phyloP scores from a whole-genome alignment of 2,329 filamentous ascomycete species.

The Cladorrhinum sp. region DNA sequence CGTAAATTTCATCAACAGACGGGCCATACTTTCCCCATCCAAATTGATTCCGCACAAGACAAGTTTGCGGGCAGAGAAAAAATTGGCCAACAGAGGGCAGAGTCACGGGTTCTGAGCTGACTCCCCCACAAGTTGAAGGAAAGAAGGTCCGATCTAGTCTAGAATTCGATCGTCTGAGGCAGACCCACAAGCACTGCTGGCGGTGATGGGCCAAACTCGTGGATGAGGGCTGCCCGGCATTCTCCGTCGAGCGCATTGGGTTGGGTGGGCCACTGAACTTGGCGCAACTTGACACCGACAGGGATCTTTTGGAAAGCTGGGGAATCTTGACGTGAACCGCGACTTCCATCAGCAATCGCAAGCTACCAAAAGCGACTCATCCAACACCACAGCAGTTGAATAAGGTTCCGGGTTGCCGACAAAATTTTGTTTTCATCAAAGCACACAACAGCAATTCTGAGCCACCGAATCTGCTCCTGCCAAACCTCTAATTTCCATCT shows the following conservation, averaged over 20 bases:
- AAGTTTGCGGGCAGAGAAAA: too few relatives aligned
- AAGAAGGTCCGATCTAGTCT: too few relatives aligned
- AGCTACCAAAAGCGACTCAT: not conserved
- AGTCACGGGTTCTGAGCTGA: too few relatives aligned
- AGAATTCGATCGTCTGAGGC: too few relatives aligned
- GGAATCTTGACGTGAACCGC: not conserved
- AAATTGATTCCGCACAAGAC: too few relatives aligned
- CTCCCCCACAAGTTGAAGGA: too few relatives aligned
- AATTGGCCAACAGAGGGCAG: too few relatives aligned
- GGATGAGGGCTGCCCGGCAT: not conserved
- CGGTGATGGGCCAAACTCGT: not conserved
- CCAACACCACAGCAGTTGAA: not conserved
- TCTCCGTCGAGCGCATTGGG: not conserved
- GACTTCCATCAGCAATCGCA: not conserved
- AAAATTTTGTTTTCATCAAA: too few relatives aligned
- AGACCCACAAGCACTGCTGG: not conserved
- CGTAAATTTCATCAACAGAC: too few relatives aligned
- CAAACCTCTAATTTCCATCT: not conserved
- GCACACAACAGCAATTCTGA: too few relatives aligned
- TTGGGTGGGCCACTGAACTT: not conserved
- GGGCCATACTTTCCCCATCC: too few relatives aligned
- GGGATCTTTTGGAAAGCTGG: not conserved
- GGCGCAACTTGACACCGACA: not conserved
- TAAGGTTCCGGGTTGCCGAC: not conserved
- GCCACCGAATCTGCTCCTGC: not conserved